Evolutionary conservation across 177 flowering plant genomes (phyloP), one percentile per base, ranked within the genome.

Genomic region (Vitis hybrid): DNA sequence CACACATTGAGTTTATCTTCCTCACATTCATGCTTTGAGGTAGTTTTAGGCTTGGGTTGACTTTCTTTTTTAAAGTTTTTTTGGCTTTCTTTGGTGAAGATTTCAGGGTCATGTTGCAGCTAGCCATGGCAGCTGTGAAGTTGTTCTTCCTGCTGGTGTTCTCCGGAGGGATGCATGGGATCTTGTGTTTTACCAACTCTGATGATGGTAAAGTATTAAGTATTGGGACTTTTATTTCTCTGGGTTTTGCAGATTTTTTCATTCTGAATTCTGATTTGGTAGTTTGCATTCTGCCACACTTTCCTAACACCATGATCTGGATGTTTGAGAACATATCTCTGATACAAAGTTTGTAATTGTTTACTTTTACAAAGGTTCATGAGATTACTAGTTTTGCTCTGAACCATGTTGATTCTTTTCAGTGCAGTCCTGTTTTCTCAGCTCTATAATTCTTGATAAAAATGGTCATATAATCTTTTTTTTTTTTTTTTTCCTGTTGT

Each of bases 171-270:
- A 19, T 74, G 50, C 56, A 59, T n/a, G 9, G 49, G n/a, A 54
- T 67, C 48, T 67, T 64, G 60, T 68, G 80, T 13, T 14, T 53
- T 19, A 83, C 87, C 1, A 71, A 83, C 51, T 71, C 80, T 11
- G 67, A 29, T 4, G 87, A 83, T 50, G 80, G 87, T 83, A 71
- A 70, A 59, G 58, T 6, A 5, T 1, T 13, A 45, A 0, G 11
- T 14, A 9, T 10, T 63, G 34, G n/a, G 10, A 5, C n/a, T 62
- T 45, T 49, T 26, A 2, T 10, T 10, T 49, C 15, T 64, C n/a
- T 5, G n/a, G 18, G 1, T 45, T 45, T 19, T 22, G 1, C 1
- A 58, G 31, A 5, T 70, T 3, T 39, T 61, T 0, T 51, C 7
- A 19, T 39, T 19, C 5, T 55, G 4, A 20, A 53, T 14, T 53